Conservation (phyloP, 2,329 filamentous ascomycete species). For the Cladosporium halotolerans region DNA sequence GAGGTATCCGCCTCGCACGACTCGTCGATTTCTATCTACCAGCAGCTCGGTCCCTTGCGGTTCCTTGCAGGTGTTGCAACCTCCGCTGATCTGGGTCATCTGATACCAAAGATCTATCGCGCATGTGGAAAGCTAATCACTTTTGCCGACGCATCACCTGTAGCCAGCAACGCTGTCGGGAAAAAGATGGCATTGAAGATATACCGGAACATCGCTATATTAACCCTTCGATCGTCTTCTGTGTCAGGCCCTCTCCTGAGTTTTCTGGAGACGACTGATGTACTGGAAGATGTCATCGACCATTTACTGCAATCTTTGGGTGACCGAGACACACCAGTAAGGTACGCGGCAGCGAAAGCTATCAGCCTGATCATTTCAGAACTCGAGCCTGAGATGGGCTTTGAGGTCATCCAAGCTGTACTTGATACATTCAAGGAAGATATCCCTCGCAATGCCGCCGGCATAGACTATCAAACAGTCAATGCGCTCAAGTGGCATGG, state of each 20-base stretch:
- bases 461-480: constrained; percentile 63
- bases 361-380: constrained; percentile 80
- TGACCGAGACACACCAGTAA: constrained; percentile 86
- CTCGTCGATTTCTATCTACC: constrained; percentile 52
- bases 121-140: constrained; percentile 55
- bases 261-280: constrained; percentile 31
- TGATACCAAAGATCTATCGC: constrained; percentile 61
- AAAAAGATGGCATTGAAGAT: constrained; percentile 81
- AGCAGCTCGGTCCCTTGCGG: constrained; percentile 70
- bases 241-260: constrained; percentile 21
- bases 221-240: constrained; percentile 47
- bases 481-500: constrained; percentile 88
- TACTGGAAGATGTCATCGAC: constrained; percentile 73
- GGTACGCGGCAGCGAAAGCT: constrained; percentile 86
- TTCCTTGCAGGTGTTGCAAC: constrained; percentile 70
- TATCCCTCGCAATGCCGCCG: constrained; percentile 44
- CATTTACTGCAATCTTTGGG: constrained; percentile 70
- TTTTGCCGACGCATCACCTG: constrained; percentile 45
- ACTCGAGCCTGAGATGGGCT: constrained; percentile 71
- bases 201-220: constrained; percentile 65
- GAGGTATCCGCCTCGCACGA: constrained; percentile 39
- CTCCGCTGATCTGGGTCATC: constrained; percentile 64
- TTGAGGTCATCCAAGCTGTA: constrained; percentile 81
- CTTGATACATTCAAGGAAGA: constrained; percentile 62
- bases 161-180: constrained; percentile 69